Evolutionary conservation across 805 yeast species (phyloP).

Genomic region (Yarrowia yakushimensis): DNA sequence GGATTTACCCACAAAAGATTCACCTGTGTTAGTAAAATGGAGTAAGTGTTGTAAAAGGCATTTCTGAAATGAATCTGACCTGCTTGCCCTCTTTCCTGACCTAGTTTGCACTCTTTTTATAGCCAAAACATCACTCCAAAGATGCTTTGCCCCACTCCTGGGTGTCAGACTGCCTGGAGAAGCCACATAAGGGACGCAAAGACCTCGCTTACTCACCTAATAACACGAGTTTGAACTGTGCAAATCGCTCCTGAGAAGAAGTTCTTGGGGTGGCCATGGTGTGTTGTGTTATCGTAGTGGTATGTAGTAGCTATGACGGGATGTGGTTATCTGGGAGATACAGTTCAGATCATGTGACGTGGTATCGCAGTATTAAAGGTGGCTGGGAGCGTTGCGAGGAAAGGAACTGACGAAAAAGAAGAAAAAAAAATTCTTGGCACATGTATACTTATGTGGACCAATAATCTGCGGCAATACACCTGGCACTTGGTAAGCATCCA

Average conservation of each 20-base stretch:
- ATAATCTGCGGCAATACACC: too few relatives aligned
- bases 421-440: neutral
- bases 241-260: conserved; percentile 40
- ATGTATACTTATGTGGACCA: neutral
- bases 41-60: neutral
- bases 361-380: neutral
- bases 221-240: conserved; percentile 65
- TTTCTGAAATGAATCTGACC: neutral
- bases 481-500: too few relatives aligned
- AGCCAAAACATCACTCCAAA: neutral
- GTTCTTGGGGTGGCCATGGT: conserved; percentile 32
- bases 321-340: conserved; percentile 23
- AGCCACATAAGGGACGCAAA: neutral
- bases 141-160: neutral
- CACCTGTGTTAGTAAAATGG: conserved; percentile 38
- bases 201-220: conserved; percentile 44
- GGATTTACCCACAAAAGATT: conserved; percentile 77
- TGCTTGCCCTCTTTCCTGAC: neutral
- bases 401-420: neutral
- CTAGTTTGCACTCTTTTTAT: too few relatives aligned
- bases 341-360: conserved; percentile 23
- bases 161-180: neutral
- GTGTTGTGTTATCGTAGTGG: conserved; percentile 10
- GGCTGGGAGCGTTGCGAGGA: neutral
- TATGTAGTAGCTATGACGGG: neutral